Evolutionary conservation across 495 filamentous ascomycete genomes (phyloP), one percentile per base, ranked within the genome.

Genomic region (Penicillium manginii): DNA sequence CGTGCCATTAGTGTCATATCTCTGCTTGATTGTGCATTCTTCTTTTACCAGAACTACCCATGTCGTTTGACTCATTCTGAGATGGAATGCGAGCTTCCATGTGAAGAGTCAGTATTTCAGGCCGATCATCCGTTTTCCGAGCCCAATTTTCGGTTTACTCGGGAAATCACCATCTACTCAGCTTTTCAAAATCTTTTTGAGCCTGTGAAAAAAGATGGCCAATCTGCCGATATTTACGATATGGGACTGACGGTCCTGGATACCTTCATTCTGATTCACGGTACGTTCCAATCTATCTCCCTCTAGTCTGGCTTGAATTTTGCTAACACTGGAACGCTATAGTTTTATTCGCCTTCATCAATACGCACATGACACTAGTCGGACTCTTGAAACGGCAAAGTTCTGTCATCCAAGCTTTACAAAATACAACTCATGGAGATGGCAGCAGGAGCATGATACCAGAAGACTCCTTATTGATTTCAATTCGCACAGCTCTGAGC

Each of bases 341-440:
- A 80, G 77, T 78, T 9, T 57, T 80, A 1, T 78, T 73, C 46
- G 64, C 75, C n/a, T 80, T 75, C 49, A 80, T 78, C 42, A 76
- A 78, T 52, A 68, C 72, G 2, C 76, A 79, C 51, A 78, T 80
- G 76, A 71, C 76, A 2, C 64, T 77, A 19, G 58, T 78, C 11
- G 71, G 70, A 2, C 65, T 75, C 11, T 33, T 71, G 6, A 67
- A 73, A 43, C 62, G 62, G 11, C 57, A 46, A 48, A 22, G 31
- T 23, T 61, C 50, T 33, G 35, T 51, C 17, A 50, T 52, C 2
- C 48, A 55, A 31, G 10, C 55, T n/a, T 55, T 45, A 15, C 58
- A 62, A 17, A 49, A 18, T 18, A 21, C 37, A 4, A 32, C 6
- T 18, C 23, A 26, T 29, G 21, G 18, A n/a, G 19, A 42, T 26